phyloP scores from a whole-genome alignment of 2,329 filamentous ascomycete genomes.

The Dryadomyces sulphureus region DNA sequence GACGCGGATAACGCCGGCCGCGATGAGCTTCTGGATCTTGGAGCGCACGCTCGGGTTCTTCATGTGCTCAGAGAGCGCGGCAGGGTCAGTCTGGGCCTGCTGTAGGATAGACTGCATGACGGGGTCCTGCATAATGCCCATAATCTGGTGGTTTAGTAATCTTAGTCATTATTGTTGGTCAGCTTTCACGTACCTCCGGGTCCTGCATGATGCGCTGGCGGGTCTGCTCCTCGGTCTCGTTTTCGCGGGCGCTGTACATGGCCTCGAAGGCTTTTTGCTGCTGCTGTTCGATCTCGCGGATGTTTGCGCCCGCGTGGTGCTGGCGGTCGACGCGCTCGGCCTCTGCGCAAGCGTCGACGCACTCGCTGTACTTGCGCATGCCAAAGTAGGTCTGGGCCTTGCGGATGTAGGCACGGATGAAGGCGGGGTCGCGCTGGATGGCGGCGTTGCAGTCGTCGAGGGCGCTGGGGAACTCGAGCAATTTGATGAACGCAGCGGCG shows the following conservation, averaged over 20 bases:
- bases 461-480: conserved; percentile 88
- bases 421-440: conserved; percentile 79
- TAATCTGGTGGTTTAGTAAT: conserved; percentile 39
- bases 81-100: conserved; percentile 87
- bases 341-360: conserved; percentile 75
- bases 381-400: conserved; percentile 92
- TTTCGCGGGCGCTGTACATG: conserved; percentile 82
- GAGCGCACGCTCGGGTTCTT: conserved; percentile 70
- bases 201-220: conserved; percentile 80
- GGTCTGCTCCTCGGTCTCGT: conserved; percentile 93
- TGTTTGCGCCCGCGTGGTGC: conserved; percentile 56
- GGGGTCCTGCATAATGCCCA: conserved; percentile 82
- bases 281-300: conserved; percentile 83
- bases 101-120: conserved; percentile 97
- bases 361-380: conserved; percentile 97
- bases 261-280: conserved; percentile 82
- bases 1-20: conserved; percentile 79
- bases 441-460: conserved; percentile 85
- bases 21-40: conserved; percentile 91
- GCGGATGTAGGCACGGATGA: conserved; percentile 90
- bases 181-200: conserved; percentile 63
- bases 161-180: conserved; percentile 14
- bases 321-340: conserved; percentile 63
- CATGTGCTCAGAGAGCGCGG: conserved; percentile 93
- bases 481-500: conserved; percentile 89